Percentiles rank a stretch among this genome's conserved stretches.
Conservation (phyloP, 176 grass and related monocot genomes). For the Bonia amplexicaulis region DNA sequence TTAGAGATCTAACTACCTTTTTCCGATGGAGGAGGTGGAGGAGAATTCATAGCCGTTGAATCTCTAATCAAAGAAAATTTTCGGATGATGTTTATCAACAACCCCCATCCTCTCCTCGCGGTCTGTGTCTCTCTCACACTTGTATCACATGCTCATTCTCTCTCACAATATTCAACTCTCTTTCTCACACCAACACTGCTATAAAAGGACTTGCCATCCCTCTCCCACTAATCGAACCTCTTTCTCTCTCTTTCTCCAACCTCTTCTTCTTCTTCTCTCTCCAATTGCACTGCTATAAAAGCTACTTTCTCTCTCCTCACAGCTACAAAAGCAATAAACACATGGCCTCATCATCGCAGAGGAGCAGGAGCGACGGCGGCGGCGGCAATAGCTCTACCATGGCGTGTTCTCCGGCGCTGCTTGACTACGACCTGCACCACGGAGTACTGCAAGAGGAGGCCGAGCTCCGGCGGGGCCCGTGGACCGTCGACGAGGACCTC, state of each 20-base stretch:
- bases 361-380: neutral
- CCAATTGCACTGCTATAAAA: too few species aligned
- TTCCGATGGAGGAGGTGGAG: too few species aligned
- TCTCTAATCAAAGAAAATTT: too few species aligned
- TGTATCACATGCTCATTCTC: slow-evolving; percentile 28
- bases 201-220: slow-evolving; percentile 36
- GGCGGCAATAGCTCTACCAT: neutral
- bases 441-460: neutral
- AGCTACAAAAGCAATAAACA: neutral
- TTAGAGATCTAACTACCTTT: too few species aligned
- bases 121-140: neutral
- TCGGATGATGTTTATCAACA: too few species aligned
- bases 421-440: neutral
- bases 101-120: neutral
- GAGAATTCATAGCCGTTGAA: too few species aligned
- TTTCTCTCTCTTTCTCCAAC: neutral
- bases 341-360: slow-evolving; percentile 3
- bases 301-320: neutral
- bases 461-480: slow-evolving; percentile 49
- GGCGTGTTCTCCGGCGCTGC: neutral
- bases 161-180: neutral
- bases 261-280: neutral
- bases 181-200: neutral
- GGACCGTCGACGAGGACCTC: slow-evolving; percentile 69
- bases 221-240: slow-evolving; percentile 14